These are phyloP conservation scores for Neofusicoccum laricinum DNA, from an alignment of 2,329 filamentous ascomycete species.

Conservation along the genomic window DNA sequence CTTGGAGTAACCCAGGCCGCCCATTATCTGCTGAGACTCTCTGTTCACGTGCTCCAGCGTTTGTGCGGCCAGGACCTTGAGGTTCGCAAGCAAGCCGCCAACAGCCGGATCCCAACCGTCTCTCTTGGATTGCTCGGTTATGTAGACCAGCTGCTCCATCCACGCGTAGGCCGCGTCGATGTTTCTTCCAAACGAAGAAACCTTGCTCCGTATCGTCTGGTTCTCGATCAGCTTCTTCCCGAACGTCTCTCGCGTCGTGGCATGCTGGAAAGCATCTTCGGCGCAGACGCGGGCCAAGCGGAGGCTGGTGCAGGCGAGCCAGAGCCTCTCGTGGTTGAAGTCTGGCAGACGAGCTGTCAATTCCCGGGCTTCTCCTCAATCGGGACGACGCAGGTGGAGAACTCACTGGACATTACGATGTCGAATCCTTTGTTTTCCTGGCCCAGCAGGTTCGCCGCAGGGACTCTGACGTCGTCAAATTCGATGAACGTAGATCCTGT, in stretches of 20 bases:
- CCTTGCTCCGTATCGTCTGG: constrained; percentile 31
- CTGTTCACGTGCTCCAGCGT: background rate
- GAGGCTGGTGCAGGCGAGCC: constrained; percentile 30
- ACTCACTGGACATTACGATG: constrained; percentile 15
- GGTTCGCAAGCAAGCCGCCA: background rate
- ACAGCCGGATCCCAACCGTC: background rate
- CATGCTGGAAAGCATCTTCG: constrained; percentile 30
- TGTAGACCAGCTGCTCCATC: constrained; percentile 29
- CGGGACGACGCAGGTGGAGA: background rate
- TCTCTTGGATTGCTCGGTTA: constrained; percentile 20
- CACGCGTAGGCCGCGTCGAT: constrained; percentile 28
- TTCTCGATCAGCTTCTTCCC: constrained; percentile 32
- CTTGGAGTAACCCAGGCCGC: background rate
- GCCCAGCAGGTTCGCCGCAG: constrained; percentile 29
- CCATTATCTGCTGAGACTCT: background rate
- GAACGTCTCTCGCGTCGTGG: constrained; percentile 31
- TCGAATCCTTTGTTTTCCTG: constrained; percentile 29
- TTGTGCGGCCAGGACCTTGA: background rate
- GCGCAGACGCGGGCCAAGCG: constrained; percentile 28
- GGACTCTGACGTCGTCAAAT: constrained; percentile 33
- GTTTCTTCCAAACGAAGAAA: constrained; percentile 30
- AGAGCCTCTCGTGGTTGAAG: constrained; percentile 35
- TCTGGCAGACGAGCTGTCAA: constrained; percentile 17
- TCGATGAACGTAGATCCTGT: constrained; percentile 19
- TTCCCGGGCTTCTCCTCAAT: no score